Evolutionary conservation across 1,284 basidiomycete species (phyloP).

Genomic region (Hortiboletus rubellus): DNA sequence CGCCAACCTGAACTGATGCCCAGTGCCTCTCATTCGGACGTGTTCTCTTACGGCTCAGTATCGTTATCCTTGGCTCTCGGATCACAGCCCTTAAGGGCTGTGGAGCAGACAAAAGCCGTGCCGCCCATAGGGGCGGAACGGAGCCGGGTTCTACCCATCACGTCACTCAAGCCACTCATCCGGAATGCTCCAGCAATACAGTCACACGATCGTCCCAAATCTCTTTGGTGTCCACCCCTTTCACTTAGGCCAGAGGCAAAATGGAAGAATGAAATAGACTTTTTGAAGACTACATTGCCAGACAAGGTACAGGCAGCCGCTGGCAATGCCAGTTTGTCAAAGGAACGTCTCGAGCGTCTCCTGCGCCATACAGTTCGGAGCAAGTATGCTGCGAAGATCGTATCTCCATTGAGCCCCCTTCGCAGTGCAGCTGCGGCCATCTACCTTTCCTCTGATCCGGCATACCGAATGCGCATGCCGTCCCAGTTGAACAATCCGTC

Average conservation of each 20-base stretch:
- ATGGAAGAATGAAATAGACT: background rate
- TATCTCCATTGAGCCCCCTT: conserved; percentile 35
- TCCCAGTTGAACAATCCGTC: conserved; percentile 23
- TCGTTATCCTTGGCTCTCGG: conserved; percentile 29
- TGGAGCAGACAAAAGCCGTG: conserved; percentile 24
- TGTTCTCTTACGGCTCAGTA: conserved; percentile 10
- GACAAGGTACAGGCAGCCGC: background rate
- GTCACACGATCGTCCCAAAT: background rate
- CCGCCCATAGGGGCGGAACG: conserved; percentile 35
- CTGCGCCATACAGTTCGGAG: conserved; percentile 27
- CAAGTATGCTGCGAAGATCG: conserved; percentile 29
- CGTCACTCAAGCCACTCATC: conserved; percentile 10
- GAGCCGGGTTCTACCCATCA: conserved; percentile 21
- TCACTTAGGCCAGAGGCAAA: conserved; percentile 4
- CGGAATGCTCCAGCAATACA: background rate
- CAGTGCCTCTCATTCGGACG: conserved; percentile 3
- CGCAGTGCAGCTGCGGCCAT: conserved; percentile 14
- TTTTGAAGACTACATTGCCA: background rate
- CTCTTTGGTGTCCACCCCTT: conserved; percentile 8
- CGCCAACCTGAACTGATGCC: conserved; percentile 8
- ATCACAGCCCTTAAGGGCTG: conserved; percentile 28
- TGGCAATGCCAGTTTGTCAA: conserved; percentile 7
- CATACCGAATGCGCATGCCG: conserved; percentile 24
- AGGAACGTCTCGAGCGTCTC: conserved; percentile 25
- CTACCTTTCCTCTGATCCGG: conserved; percentile 19